Evolutionary conservation across 768 basidiomycete species (phyloP), one percentile per base, ranked within the genome.

Genomic region (Phanerochaete carnosa): DNA sequence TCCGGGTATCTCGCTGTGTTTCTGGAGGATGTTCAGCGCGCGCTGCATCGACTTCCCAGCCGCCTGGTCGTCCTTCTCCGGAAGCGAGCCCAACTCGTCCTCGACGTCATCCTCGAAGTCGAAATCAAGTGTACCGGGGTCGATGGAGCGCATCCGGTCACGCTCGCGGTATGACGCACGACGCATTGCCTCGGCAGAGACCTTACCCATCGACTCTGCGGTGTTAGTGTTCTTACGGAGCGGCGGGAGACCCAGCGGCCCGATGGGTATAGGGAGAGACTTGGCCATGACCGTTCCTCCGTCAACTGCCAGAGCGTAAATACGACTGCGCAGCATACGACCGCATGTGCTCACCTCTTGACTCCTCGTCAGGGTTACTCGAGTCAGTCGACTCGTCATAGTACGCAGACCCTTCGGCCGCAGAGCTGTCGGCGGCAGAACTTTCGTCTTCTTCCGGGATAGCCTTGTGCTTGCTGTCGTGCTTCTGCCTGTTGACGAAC

Each of bases 21-120:
- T 83, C 69, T 91, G 80, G 54, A 92, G 74, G 53, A 93, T 93
- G 73, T 79, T 84, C 63, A 86, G 68, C 1, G 90, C 90, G 49
- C 78, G 82, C 62, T 78, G 79, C 49, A 85, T 77, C 1, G 65
- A 67, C 60, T 66, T 64, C 23, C 54, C 54, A 15, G 2, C 54
- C 8, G 85, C 83, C 45, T 85, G 79, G 26, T 76, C 69, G 28
- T 68, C 79, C 0, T 77, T 79, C 22, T 75, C 71, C 15, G 64
- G 57, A 22, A 70, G 69, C 8, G 62, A 39, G 15, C 43, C 51
- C 16, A 68, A 69, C 1, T 70, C 66, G 22, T 63, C 67, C 0
- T 76, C 81, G 6, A 79, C 82, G 16, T 81, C 85, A 25, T 80
- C 82, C 2, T 77, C 82, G 16, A 80, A 82, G 15, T 72, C 67